Evolutionary conservation across 306 rosid species (phyloP).

Genomic region (Cotoneaster glaucophyllus): DNA sequence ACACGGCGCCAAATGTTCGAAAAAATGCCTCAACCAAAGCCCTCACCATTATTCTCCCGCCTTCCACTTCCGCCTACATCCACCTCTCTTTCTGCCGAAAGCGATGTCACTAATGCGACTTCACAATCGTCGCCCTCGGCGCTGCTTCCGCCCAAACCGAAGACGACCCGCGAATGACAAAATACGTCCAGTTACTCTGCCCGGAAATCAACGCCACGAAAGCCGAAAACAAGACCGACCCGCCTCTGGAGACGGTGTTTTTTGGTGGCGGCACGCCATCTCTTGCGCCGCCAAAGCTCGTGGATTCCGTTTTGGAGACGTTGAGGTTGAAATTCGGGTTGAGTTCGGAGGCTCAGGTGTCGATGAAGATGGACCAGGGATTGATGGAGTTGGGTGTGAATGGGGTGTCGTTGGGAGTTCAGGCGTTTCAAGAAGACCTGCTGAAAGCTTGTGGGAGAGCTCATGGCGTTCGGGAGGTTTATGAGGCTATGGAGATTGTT

Average conservation of each 20-base stretch:
- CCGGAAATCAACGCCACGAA: conserved; percentile 71
- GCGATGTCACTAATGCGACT: conserved; percentile 96
- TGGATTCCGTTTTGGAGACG: conserved; percentile 46
- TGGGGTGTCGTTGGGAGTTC: conserved; percentile 89
- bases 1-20: conserved; percentile 52
- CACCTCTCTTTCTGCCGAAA: conserved; percentile 97
- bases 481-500: conserved; percentile 68
- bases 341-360: conserved; percentile 53
- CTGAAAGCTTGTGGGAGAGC: conserved; percentile 86
- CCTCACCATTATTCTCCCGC: neutral
- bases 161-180: conserved; percentile 62
- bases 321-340: conserved; percentile 54
- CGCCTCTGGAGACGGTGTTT: conserved; percentile 69
- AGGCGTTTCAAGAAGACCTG: conserved; percentile 82
- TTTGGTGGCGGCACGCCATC: conserved; percentile 96
- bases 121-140: conserved; percentile 89
- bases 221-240: conserved; percentile 9
- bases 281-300: conserved; percentile 71
- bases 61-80: conserved; percentile 71
- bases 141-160: conserved; percentile 41
- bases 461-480: conserved; percentile 69
- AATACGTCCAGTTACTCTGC: conserved; percentile 59
- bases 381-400: conserved; percentile 67
- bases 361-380: conserved; percentile 89
- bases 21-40: conserved; percentile 40